Percentiles rank a stretch among this genome's conserved stretches.
Evolutionary conservation across 257 asterid species (phyloP).

Genomic region (Primulina eburnea): DNA sequence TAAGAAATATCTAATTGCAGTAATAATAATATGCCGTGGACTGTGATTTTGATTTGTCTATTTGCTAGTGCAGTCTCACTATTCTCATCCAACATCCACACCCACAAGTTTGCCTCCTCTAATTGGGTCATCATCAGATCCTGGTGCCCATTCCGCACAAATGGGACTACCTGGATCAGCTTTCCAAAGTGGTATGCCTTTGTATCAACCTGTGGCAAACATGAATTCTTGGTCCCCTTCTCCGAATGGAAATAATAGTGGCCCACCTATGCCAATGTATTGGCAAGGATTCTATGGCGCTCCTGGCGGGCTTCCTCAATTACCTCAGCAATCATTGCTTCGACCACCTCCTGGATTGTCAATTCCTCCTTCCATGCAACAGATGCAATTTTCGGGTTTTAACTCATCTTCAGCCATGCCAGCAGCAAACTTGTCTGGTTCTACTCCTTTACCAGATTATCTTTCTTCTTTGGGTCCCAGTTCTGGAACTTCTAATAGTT

Average conservation of each 20-base stretch:
- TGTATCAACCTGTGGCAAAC: slow-evolving; percentile 91
- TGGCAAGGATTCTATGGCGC: slow-evolving; percentile 92
- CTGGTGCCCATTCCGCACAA: slow-evolving; percentile 59
- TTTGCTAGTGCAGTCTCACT: slow-evolving; percentile 75
- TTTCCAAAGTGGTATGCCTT: slow-evolving; percentile 67
- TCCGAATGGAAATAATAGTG: slow-evolving; percentile 65
- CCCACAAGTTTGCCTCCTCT: slow-evolving; percentile 65
- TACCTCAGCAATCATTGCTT: slow-evolving; percentile 75
- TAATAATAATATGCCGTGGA: no score
- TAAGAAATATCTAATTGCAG: neutral
- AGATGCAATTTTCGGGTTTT: slow-evolving; percentile 67
- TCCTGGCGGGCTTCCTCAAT: slow-evolving; percentile 73
- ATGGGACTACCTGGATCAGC: slow-evolving; percentile 59
- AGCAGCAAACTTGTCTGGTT: slow-evolving; percentile 30
- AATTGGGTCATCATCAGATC: slow-evolving; percentile 50
- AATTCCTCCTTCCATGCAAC: slow-evolving; percentile 77
- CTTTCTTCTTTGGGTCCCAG: no score
- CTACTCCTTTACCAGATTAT: no score
- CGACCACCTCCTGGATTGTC: slow-evolving; percentile 80
- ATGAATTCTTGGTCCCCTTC: slow-evolving; percentile 84
- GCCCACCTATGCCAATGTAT: slow-evolving; percentile 87
- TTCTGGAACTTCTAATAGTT: slow-evolving; percentile 24
- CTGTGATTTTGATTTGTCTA: no score
- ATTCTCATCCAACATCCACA: slow-evolving; percentile 58
- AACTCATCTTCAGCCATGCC: slow-evolving; percentile 55